Conservation (phyloP, 2,329 filamentous ascomycete species). For the Teratosphaeria zuluensis region DNA sequence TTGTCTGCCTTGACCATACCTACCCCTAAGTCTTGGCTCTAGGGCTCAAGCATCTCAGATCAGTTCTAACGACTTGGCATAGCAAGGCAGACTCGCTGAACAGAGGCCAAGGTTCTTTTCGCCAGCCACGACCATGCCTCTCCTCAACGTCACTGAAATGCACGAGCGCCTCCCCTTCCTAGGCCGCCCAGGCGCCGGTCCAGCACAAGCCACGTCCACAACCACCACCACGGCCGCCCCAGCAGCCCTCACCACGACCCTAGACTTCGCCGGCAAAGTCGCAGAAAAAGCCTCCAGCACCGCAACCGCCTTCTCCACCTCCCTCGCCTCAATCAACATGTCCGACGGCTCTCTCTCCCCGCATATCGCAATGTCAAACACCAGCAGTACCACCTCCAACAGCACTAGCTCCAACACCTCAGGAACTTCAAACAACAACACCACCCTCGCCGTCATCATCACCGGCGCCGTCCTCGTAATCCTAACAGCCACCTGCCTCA, state of each 20-base stretch:
- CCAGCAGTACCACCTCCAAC: not conserved
- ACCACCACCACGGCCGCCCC: not conserved
- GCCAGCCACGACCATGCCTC: not conserved
- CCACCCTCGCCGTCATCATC: constrained; percentile 1
- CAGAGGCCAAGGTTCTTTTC: no score
- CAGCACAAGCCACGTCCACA: not conserved
- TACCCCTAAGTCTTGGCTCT: not conserved
- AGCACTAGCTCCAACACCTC: not conserved
- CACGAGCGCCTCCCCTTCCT: not conserved
- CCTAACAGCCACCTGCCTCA: not conserved
- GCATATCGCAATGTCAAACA: not conserved
- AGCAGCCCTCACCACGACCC: not conserved
- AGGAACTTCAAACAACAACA: not conserved
- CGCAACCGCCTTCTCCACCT: not conserved
- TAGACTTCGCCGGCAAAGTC: not conserved
- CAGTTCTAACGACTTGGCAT: not conserved
- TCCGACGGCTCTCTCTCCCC: not conserved
- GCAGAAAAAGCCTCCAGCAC: not conserved
- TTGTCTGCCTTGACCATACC: not conserved
- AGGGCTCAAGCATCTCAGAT: not conserved
- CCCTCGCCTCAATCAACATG: not conserved
- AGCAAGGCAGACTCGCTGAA: no score
- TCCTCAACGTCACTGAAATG: not conserved
- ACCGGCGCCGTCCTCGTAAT: not conserved
- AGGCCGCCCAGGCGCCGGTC: not conserved